Evolutionary conservation across 2,329 filamentous ascomycete species (phyloP), one percentile per base, ranked within the genome.

Genomic region (Phoma herbarum): DNA sequence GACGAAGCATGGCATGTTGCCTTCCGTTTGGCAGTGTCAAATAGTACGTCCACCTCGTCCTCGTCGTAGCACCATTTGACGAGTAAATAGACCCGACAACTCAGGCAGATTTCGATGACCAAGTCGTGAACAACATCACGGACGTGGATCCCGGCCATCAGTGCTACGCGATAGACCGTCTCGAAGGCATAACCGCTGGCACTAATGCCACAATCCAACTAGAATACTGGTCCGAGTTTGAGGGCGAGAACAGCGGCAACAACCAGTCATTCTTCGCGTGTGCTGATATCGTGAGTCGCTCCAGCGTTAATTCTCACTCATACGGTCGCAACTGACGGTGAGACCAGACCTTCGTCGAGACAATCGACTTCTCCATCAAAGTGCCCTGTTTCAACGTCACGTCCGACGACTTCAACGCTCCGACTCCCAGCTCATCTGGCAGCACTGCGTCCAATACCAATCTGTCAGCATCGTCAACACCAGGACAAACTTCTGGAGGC

Each of bases 1-100:
- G 83, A 86, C 58, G 83, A 86, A 49, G 84, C 85, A 5, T 87
- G 81, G 67, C 78, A 82, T 39, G 74, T 86, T 23, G 79, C 83
- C 49, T 77, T 88, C 20, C 80, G 82, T 52, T 80, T 88, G 51
- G 84, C 86, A 0, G 83, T 85, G 60, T 72, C 74, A 5, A 77
- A 82, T 51, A 77, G 85, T 86, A 73, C 58, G 76, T 72, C 11
- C 20, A 25, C 20, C 5, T 7, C 2, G 4, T 11, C 12, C 11
- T 16, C 28, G 9, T 9, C 4, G 20, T 4, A 25, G 33, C 33
- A 20, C 10, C 5, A 33, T 18, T 23, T 11, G 22, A 33, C 22
- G 31, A 14, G 2, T 3, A 1, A 12, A 18, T 1, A 59, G 79
- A 80, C 51, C 80, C 80, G 2, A 75, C 63, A 2, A 69, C 61